Evolutionary conservation across 495 filamentous ascomycete species (phyloP).

Genomic region (Aspergillus nanangensis): DNA sequence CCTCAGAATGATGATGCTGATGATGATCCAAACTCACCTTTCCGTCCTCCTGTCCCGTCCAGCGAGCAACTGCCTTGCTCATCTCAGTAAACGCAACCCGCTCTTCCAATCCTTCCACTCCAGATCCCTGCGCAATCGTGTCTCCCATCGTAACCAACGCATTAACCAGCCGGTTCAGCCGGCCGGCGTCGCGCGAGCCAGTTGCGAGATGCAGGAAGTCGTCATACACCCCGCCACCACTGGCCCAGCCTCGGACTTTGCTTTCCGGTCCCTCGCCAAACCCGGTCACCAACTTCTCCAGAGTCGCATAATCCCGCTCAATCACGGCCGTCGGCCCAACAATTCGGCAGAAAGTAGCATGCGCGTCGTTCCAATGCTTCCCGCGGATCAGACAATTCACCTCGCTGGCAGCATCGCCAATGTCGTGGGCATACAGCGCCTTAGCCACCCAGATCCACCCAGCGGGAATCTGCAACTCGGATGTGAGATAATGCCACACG

Average conservation of each 20-base stretch:
- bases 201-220: constrained; percentile 66
- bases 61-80: constrained; percentile 52
- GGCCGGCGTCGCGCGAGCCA: constrained; percentile 31
- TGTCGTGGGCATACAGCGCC: constrained; percentile 72
- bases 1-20: neutral
- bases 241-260: constrained; percentile 59
- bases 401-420: constrained; percentile 59
- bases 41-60: constrained; percentile 55
- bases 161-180: constrained; percentile 56
- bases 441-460: constrained; percentile 84
- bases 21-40: constrained; percentile 42
- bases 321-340: constrained; percentile 80
- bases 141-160: constrained; percentile 61
- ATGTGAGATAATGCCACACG: constrained; percentile 52
- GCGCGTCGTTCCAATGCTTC: constrained; percentile 72
- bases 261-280: constrained; percentile 54
- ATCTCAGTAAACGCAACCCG: constrained; percentile 73
- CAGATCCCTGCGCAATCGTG: constrained; percentile 43
- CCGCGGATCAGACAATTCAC: constrained; percentile 73
- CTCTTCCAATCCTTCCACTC: constrained; percentile 67
- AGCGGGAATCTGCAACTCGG: constrained; percentile 61
- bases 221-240: constrained; percentile 76
- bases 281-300: constrained; percentile 59
- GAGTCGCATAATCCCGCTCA: constrained; percentile 62
- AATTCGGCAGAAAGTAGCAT: constrained; percentile 68